Evolutionary conservation across 2,329 filamentous ascomycete species (phyloP).

Genomic region (Pleoardoris graminearum): DNA sequence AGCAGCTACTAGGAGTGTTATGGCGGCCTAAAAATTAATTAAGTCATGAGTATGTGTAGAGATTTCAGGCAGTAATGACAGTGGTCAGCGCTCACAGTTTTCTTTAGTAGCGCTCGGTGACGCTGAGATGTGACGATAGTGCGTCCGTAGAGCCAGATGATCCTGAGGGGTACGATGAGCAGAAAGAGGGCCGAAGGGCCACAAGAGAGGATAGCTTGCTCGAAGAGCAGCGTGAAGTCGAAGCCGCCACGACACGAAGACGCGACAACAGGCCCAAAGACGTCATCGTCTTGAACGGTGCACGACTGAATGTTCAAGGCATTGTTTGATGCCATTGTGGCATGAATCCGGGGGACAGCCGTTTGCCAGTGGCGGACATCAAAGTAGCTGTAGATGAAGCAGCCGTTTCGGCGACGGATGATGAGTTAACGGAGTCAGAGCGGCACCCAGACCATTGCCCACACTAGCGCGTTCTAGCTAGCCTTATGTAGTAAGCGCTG

Average conservation of each 20-base stretch:
- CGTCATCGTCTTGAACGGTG: conserved; percentile 17
- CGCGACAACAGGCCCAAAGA: conserved; percentile 23
- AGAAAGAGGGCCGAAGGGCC: conserved; percentile 8
- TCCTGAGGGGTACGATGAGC: conserved; percentile 7
- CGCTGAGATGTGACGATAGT: conserved; percentile 9
- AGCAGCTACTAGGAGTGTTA: conserved; percentile 10
- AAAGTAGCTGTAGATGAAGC: conserved; percentile 10
- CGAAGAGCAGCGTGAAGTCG: conserved; percentile 33
- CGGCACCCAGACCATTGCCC: conserved; percentile 4
- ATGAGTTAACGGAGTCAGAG: conserved; percentile 6
- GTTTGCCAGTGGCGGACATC: conserved; percentile 8
- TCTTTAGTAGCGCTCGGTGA: conserved; percentile 6
- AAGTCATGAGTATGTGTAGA: conserved; percentile 8
- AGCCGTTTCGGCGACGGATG: conserved; percentile 4
- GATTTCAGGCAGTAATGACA: conserved; percentile 10
- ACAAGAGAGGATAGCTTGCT: conserved; percentile 28
- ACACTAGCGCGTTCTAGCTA: conserved; percentile 8
- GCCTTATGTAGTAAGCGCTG: conserved; percentile 5
- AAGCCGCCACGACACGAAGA: conserved; percentile 27
- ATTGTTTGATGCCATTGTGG: conserved; percentile 10
- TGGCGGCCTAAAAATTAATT: conserved; percentile 10
- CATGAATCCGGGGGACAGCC: conserved; percentile 9
- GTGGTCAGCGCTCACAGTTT: conserved; percentile 10
- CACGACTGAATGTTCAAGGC: conserved; percentile 9
- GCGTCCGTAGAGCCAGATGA: conserved; percentile 8